Evolutionary conservation across 192 early-diverging fungal species (phyloP), one percentile per base, ranked within the genome.

Genomic region (Spinellus fusiger): DNA sequence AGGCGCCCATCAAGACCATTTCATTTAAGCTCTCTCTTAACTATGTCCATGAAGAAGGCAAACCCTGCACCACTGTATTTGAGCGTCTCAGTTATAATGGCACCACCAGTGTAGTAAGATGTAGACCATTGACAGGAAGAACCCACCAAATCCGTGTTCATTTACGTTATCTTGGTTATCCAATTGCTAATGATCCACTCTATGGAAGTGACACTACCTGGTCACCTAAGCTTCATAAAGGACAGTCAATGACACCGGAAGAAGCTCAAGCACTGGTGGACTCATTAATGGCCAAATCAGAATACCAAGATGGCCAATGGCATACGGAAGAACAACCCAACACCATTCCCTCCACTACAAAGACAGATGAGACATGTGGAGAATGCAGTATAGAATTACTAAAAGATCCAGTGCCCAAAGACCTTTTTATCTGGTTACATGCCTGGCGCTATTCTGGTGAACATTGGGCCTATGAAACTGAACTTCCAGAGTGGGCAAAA

Each of bases 61-160:
- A 94, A 54, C 83, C 86, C 3, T 93, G 86, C 40, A 70, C 73
- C 13, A 97, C 96, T 0, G 70, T 83, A 46, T 98, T 98, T 70
- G 73, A 81, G 31, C 66, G 79, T 8, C 63, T 90, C 5, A 66
- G 62, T 25, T 81, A 76, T 56, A 91, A 93, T 63, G 82, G 85
- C 0, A 46, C 54, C 1, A 82, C 88, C 3, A 91, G 89, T 32
- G 79, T 95, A 3, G 89, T 98, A 9, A 70, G 80, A 58, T 91
- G 90, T 59, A 72, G 82, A 44, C 96, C 96, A 1, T 65, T 91
- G 16, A 96, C 95, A 0, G 96, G 96, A 1, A 76, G 96, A 28
- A 97, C 95, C 12, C 96, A 98, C 58, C 96, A 98, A 75, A 97
- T 98, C 60, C 86, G 96, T 31, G 95, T 98, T 44, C 96, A 98